These are phyloP conservation scores for Debaryomyces singareniensis DNA, from an alignment of 1,139 yeast genomes.

Conservation along the genomic window DNA sequence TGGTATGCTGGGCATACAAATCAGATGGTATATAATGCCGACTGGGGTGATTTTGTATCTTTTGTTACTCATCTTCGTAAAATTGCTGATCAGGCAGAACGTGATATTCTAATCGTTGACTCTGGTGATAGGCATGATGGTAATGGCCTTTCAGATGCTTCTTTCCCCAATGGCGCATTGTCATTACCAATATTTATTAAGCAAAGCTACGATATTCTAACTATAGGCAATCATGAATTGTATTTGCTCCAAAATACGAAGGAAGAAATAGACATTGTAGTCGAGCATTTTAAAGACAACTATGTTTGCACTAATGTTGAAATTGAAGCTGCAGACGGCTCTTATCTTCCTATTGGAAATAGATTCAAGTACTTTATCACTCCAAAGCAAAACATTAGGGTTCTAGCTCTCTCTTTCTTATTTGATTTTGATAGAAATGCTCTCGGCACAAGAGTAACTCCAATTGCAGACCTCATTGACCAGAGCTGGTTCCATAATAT, in stretches of 20 bases:
- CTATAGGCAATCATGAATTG: slow-evolving; percentile 90
- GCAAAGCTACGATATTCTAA: slow-evolving; percentile 70
- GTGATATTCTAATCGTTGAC: slow-evolving; percentile 71
- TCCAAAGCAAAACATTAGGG: slow-evolving; percentile 39
- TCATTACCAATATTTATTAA: slow-evolving; percentile 59
- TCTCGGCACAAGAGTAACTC: slow-evolving; percentile 55
- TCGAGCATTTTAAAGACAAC: slow-evolving; percentile 51
- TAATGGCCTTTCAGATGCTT: slow-evolving; percentile 79
- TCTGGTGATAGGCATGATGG: slow-evolving; percentile 96
- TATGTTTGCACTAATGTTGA: slow-evolving; percentile 85
- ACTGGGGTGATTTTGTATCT: slow-evolving; percentile 90
- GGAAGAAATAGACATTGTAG: slow-evolving; percentile 60
- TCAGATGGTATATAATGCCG: slow-evolving; percentile 70
- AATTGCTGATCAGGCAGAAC: slow-evolving; percentile 37
- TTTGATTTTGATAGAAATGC: slow-evolving; percentile 70
- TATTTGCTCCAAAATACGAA: slow-evolving; percentile 63
- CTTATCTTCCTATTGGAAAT: slow-evolving; percentile 62
- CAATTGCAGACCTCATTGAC: slow-evolving; percentile 49
- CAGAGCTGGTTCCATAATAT: slow-evolving; percentile 62
- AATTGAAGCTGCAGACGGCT: slow-evolving; percentile 38
- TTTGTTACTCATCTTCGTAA: slow-evolving; percentile 49
- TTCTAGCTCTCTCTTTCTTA: slow-evolving; percentile 73
- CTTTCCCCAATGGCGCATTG: slow-evolving; percentile 60
- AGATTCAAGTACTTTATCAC: slow-evolving; percentile 63
- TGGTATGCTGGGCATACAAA: slow-evolving; percentile 88